Conservation (phyloP, 306 rosid species). For the barrel medic (Medicago truncatula) region DNA sequence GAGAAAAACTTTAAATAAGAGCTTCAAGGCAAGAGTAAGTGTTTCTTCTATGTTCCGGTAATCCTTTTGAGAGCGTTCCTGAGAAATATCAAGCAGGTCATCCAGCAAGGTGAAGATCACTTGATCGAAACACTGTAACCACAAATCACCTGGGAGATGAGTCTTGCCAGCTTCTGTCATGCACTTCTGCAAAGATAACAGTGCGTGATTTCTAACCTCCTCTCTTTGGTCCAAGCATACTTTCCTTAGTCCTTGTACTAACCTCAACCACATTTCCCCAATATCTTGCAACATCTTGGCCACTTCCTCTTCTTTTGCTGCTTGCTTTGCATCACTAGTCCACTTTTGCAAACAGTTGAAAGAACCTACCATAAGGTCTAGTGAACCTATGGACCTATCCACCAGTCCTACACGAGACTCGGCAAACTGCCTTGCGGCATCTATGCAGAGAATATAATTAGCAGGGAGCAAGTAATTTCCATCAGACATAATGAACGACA, state of each 20-base stretch:
- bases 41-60: constrained; percentile 94
- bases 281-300: constrained; percentile 75
- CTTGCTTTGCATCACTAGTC: constrained; percentile 74
- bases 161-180: constrained; percentile 76
- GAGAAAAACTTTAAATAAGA: constrained; percentile 83
- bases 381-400: constrained; percentile 79
- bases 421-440: constrained; percentile 90
- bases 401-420: constrained; percentile 95
- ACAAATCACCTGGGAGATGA: constrained; percentile 57
- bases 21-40: constrained; percentile 78
- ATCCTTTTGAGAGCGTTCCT: constrained; percentile 83
- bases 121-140: constrained; percentile 86
- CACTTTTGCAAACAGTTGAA: constrained; percentile 76
- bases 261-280: constrained; percentile 97
- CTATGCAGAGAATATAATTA: constrained; percentile 77
- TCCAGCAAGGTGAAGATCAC: constrained; percentile 93
- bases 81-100: constrained; percentile 90
- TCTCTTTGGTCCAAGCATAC: constrained; percentile 97
- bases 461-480: constrained; percentile 84
- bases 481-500: constrained; percentile 82
- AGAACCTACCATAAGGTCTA: constrained; percentile 89
- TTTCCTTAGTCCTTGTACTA: constrained; percentile 86
- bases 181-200: constrained; percentile 79
- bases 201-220: constrained; percentile 90
- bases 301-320: constrained; percentile 70